Evolutionary conservation across 345 rosid genomes (phyloP), one percentile per base, ranked within the genome.

Genomic region (Schrenkiella parvula): DNA sequence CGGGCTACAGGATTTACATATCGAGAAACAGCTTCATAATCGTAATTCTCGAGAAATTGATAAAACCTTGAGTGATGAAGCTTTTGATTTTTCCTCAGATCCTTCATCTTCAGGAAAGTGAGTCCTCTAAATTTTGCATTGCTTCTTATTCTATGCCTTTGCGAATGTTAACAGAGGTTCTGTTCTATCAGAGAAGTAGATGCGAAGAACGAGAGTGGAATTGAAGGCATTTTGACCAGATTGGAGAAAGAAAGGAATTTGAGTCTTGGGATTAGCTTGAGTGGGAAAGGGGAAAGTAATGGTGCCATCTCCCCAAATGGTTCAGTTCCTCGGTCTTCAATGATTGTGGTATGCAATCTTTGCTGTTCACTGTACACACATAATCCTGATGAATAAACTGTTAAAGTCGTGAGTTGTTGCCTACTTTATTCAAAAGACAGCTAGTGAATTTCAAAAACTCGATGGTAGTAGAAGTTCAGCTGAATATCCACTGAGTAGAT

Each of bases 171-270:
- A 72, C 29, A 1, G 65, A 17, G 55, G 2, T 43, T 68, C 15
- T 71, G 51, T 83, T 67, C 19, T 60, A 59, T 70, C 86, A 93
- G 98, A 76, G 87, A 85, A 75, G 71, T 72, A 17, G 76, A 71
- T 26, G 63, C 17, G 5, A 71, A 66, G 60, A 80, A 78, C 60
- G 84, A 82, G 62, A 82, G 83, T 69, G 99, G 99, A 46, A 79
- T 91, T 70, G 90, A 88, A 72, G 99, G 99, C 47, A 88, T 95
- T 74, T 78, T 95, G 71, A 84, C 73, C 44, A 84, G 95, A 47
- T 73, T 95, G 75, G 93, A 91, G 84, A 91, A 82, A 79, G 93
- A 95, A 76, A 85, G 97, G 84, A 87, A 86, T 79, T 59, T 71
- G 43, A 83, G 82, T 48, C 81, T 89, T 17, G 92, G 95, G 70